Conservation (phyloP, 306 rosid species). For the Castanopsis chinensis region DNA sequence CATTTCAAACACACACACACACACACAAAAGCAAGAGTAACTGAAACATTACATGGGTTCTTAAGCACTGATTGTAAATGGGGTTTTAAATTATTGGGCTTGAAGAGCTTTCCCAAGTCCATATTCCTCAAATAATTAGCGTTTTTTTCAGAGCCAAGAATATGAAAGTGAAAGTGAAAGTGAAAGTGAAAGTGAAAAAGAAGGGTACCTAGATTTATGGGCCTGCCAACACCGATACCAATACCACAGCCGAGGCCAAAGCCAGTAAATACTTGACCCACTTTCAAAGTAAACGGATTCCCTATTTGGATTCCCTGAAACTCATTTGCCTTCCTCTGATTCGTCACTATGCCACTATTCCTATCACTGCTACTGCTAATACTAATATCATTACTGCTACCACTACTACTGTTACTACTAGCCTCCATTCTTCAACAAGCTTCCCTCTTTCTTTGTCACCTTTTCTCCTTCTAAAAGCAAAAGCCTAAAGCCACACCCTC, state of each 20-base stretch:
- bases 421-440: constrained; percentile 55
- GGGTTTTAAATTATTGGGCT: constrained; percentile 33
- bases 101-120: constrained; percentile 51
- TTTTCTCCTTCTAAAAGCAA: neutral
- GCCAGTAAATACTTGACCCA: constrained; percentile 95
- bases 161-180: neutral
- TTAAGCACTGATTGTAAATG: constrained; percentile 15
- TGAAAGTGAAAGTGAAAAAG: neutral
- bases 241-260: constrained; percentile 92
- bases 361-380: neutral
- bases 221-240: constrained; percentile 97
- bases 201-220: constrained; percentile 74
- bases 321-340: constrained; percentile 19
- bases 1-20: neutral
- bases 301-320: constrained; percentile 46
- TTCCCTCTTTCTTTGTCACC: neutral
- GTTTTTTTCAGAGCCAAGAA: neutral
- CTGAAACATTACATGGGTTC: constrained; percentile 29
- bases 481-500: neutral
- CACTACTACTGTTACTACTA: constrained; percentile 21
- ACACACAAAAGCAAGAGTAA: neutral
- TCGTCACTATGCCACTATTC: constrained; percentile 13
- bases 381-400: constrained; percentile 4
- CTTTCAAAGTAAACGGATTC: constrained; percentile 91
- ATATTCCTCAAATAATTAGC: constrained; percentile 11